Evolutionary conservation across 2,329 filamentous ascomycete genomes (phyloP).

Genomic region (Exophiala viscosa): DNA sequence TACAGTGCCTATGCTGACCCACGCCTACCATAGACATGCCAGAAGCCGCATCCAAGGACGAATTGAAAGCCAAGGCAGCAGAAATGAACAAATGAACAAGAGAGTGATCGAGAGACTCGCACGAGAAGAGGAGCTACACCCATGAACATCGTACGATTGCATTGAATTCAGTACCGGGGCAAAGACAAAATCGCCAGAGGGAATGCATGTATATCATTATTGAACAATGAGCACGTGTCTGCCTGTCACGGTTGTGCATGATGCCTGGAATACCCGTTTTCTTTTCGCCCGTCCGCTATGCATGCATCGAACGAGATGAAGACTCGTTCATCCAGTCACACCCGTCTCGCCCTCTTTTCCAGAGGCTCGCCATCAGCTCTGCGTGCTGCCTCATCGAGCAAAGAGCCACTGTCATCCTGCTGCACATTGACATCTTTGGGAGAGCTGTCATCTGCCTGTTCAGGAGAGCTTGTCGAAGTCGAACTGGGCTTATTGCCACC

Average conservation of each 20-base stretch:
- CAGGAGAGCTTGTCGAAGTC: background rate
- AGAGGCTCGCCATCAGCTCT: constrained; percentile 11
- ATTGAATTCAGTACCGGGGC: background rate
- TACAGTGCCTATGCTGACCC: background rate
- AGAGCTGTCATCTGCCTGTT: background rate
- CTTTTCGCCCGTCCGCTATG: background rate
- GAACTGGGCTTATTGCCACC: background rate
- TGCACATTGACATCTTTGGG: too few species aligned
- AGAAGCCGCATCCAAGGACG: constrained; percentile 57
- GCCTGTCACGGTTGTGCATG: too few species aligned
- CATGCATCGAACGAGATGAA: background rate
- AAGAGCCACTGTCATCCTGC: background rate
- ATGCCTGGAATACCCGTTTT: too few species aligned
- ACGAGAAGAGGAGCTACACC: background rate
- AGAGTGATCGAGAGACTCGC: background rate
- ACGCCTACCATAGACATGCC: constrained; percentile 37
- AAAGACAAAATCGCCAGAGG: background rate
- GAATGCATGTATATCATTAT: background rate
- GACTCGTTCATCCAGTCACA: constrained; percentile 2
- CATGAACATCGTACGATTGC: background rate
- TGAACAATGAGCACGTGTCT: constrained; percentile 1
- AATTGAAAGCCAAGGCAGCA: constrained; percentile 61
- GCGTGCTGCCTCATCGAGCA: constrained; percentile 2
- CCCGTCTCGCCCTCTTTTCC: constrained; percentile 15
- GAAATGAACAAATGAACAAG: constrained; percentile 59